These are phyloP conservation scores for Erodium chrysanthum DNA, from an alignment of 441 rosid species.

Conservation along the genomic window DNA sequence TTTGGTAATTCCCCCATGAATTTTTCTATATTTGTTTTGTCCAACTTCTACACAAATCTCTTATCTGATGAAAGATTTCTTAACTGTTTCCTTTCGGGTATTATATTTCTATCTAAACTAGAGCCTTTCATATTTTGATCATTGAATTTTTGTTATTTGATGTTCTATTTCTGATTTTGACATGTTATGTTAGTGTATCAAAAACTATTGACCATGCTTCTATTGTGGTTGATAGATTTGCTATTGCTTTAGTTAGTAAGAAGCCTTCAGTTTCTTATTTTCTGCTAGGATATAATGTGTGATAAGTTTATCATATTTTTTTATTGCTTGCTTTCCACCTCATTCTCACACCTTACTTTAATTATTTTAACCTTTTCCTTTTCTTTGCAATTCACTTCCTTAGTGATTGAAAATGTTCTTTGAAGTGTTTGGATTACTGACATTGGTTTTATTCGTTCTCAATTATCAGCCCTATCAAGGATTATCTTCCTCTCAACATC, in stretches of 20 bases:
- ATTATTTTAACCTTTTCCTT: neutral
- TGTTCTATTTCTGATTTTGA: neutral
- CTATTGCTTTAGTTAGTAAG: neutral
- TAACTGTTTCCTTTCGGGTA: neutral
- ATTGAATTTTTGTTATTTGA: neutral
- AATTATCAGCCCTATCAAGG: slow-evolving; percentile 62
- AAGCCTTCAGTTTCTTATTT: neutral
- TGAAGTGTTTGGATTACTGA: slow-evolving; percentile 13
- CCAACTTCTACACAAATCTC: neutral
- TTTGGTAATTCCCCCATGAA: too few species aligned
- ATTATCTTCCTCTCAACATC: slow-evolving; percentile 78
- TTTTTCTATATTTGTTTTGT: neutral
- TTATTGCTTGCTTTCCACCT: neutral
- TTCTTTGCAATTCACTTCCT: neutral
- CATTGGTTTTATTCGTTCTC: slow-evolving; percentile 18
- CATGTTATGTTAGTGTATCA: neutral
- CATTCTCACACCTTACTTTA: neutral
- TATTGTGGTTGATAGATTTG: neutral
- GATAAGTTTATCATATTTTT: neutral
- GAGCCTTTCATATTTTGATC: neutral
- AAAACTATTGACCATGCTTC: neutral
- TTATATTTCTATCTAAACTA: neutral
- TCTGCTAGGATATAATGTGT: neutral
- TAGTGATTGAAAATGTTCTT: neutral
- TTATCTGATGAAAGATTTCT: neutral